Evolutionary conservation across 2,329 filamentous ascomycete species (phyloP), one percentile per base, ranked within the genome.

Genomic region (Xylaria sp.): DNA sequence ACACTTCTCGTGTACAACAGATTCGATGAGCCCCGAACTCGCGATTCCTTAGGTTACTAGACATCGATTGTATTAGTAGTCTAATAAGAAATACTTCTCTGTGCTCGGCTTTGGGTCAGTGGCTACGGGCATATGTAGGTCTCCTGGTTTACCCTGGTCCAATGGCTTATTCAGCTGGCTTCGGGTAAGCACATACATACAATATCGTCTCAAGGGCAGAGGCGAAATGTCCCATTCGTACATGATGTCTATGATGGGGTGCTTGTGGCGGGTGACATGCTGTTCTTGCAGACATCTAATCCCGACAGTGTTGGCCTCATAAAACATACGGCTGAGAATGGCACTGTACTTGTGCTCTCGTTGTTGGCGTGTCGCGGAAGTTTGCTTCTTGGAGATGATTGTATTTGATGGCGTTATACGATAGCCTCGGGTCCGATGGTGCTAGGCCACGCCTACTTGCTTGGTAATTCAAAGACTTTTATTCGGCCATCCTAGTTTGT

Each of bases 391-490:
- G 31, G 35, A 37, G 19, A 19, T 25, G 11, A 48, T 48, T 35
- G 29, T 13, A 48, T n/a, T n/a, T n/a, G n/a, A n/a, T n/a, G n/a
- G n/a, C 19, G 33, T 23, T n/a, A 9, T 10, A 6, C 11, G 29
- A 17, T 35, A n/a, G 11, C 25, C 3, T 33, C 11, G 27, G 27
- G n/a, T 11, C 46, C 29, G 46, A 48, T 7, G 46, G 31, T 48
- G 46, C 46, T 29, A 29, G 10, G 29, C 35, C 33, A 35, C 46
- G 6, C 29, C 29, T 49, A 35, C 13, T 38, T 55, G 60, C 60
- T 63, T 63, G 55, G 60, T 62, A 62, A 63, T 63, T 21, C 17
- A 19, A 29, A 29, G 1, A 46, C 51, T 37, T 29, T 63, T 13
- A 59, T 62, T 59, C 29, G 60, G 55, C 27, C 21, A 35, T 54